Base-by-base conservation (phyloP, 139 green algal genomes). In the Deuterostichococcus epilithicus region DNA sequence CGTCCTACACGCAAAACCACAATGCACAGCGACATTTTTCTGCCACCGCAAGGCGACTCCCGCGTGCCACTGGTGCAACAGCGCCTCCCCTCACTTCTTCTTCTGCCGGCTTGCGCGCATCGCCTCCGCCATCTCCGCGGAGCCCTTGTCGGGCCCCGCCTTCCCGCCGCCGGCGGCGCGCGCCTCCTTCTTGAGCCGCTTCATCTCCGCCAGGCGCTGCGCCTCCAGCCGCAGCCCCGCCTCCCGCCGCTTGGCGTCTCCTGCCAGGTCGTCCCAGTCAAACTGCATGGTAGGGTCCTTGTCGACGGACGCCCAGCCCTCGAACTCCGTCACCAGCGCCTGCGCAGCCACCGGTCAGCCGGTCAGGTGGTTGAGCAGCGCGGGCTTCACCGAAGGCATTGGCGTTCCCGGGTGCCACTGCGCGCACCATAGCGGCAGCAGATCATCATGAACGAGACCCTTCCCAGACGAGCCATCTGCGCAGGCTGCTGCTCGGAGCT, bases 231-330 rank as follows among this genome's bases (percentile, higher is more conserved):
- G 71, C 42, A 96, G 86, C 23, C 88, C 86, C 36, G 85, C 88
- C 71, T 92, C 82, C 18, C 90, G 81, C 23, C 91, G 82, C 25
- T 79, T 72, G 20, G 76, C 73, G 75, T 96, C 91, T 52, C 91
- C 91, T 68, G 67, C 58, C 0, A 76, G 73, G 72, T 89, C 85
- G 73, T 95, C 91, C 87, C 88, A 95, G 78, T 95, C 91, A 66
- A 95, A 89, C 68, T 78, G 38, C 82, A 94, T 78, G 18, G 58
- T 52, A 5, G 34, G 26, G 39, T 94, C 88, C 22, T 72, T 74
- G 70, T 83, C 77, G 65, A 96, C 92, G 5, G 83, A 88, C 3
- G 81, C 79, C 91, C 91, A 95, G 70, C 73, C 76, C 66, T 89
- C 85, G 76, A 95, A 95, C 74, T 90, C 84, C 60, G 81, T 86